Evolutionary conservation across 2,329 filamentous ascomycete genomes (phyloP).

Genomic region (Zymoseptoria crescenta): DNA sequence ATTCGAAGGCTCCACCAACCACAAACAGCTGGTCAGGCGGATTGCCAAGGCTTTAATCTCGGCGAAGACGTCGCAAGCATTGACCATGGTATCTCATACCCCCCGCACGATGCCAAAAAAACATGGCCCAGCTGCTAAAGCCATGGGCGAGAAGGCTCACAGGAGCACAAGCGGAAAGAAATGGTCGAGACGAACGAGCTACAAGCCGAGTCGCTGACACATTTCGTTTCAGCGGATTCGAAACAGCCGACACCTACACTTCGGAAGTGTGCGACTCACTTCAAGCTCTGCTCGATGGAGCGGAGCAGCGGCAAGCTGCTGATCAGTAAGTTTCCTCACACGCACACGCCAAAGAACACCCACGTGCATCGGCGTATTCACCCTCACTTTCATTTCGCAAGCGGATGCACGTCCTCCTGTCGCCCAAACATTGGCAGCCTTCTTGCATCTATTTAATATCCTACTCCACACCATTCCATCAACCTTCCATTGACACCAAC

Average conservation of each 20-base stretch:
- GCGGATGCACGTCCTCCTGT: too few species aligned
- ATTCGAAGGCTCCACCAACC: neutral
- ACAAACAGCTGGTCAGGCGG: neutral
- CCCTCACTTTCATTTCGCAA: neutral
- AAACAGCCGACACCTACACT: neutral
- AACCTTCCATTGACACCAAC: neutral
- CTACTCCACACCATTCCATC: neutral
- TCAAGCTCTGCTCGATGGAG: neutral
- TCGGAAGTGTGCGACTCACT: neutral
- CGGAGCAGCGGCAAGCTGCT: neutral
- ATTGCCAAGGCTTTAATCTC: neutral
- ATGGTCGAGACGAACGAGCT: neutral
- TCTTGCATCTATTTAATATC: too few species aligned
- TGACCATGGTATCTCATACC: neutral
- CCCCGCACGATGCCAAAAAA: neutral
- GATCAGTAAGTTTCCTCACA: neutral
- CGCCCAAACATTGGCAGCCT: too few species aligned
- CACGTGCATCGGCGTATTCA: too few species aligned
- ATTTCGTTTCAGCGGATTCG: neutral
- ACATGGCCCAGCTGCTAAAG: neutral
- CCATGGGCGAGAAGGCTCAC: neutral
- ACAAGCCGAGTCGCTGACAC: neutral
- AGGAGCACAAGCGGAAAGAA: neutral
- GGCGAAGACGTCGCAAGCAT: neutral
- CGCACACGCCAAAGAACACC: too few species aligned